These are phyloP conservation scores for Staphylotrichum tortipilum DNA, from an alignment of 495 filamentous ascomycete genomes.

Conservation along the genomic window DNA sequence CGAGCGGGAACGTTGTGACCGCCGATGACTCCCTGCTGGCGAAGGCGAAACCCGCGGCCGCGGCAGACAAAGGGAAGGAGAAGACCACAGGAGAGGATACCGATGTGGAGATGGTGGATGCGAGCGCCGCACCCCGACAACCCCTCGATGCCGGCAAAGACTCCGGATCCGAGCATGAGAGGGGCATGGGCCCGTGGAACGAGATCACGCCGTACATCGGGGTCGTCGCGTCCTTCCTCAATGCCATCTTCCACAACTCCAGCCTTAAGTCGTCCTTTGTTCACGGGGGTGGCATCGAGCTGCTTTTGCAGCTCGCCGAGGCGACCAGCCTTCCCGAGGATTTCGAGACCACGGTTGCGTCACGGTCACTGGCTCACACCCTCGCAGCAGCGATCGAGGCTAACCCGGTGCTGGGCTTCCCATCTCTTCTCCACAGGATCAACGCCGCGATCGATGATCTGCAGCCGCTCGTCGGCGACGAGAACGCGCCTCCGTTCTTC, in stretches of 20 bases:
- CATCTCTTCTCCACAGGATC: conserved; percentile 65
- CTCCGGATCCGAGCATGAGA: background rate
- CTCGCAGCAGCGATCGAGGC: conserved; percentile 73
- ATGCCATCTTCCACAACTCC: conserved; percentile 67
- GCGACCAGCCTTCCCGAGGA: conserved; percentile 68
- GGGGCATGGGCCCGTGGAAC: background rate
- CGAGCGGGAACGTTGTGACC: conserved; percentile 43
- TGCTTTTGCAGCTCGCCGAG: conserved; percentile 73
- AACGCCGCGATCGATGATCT: conserved; percentile 61
- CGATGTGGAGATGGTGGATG: conserved; percentile 54
- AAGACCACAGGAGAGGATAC: conserved; percentile 31
- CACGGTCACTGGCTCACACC: conserved; percentile 59
- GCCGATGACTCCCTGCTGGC: conserved; percentile 34
- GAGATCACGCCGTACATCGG: conserved; percentile 59
- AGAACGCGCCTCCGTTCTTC: conserved; percentile 45
- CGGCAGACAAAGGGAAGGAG: conserved; percentile 29
- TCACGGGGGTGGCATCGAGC: conserved; percentile 69
- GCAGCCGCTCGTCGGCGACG: conserved; percentile 49
- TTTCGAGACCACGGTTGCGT: conserved; percentile 58
- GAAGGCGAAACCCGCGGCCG: conserved; percentile 2
- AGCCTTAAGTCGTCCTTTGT: conserved; percentile 68
- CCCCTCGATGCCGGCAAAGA: conserved; percentile 1
- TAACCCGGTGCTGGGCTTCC: conserved; percentile 72
- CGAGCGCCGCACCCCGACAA: conserved; percentile 12
- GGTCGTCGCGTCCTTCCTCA: conserved; percentile 65